Base-by-base conservation (phyloP, 805 yeast genomes). In the Yamadazyma kitorensis region DNA sequence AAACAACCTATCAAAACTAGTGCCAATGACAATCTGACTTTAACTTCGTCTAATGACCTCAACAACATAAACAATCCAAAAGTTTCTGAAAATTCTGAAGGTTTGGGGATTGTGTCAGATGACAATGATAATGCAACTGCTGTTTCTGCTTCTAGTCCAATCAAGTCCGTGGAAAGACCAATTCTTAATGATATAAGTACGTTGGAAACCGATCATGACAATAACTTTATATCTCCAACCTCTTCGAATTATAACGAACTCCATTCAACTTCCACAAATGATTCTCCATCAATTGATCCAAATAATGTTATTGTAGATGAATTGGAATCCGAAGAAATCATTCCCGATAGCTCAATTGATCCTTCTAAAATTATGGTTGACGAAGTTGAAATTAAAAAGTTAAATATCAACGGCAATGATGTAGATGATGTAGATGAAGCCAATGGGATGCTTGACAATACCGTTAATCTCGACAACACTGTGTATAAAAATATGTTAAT, bases 361-460 rank as follows among this genome's bases (percentile, higher is more conserved):
- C 52, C 55, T 1, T 37, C 49, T 3, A 41, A 42, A 8, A 44
- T 52, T 4, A 44, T 46, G 11, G 59, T 51, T 2, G 61, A 57
- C 36, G 61, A 54, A 28, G 30, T 49, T 6, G 60, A 55, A 24
- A 34, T 43, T 30, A 43, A 44, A 25, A 34, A 21, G 4, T 22
- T 21, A 14, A 9, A 6, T 7, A 5, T 13, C 8, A n/a, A 17
- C 8, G 33, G 7, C 6, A 8, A 23, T 17, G 23, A 17, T 11
- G 10, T 5, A 5, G 5, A 15, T 14, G 30, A 34, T 5, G 21
- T 17, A 4, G 27, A 26, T n/a, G 24, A 32, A 16, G 21, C 24
- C 5, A 28, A 36, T 24, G 40, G 31, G 5, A 19, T 36, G 4
- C 31, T 30, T 21, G 23, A 26, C 9, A 32, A 33, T 19, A 5